phyloP scores from a whole-genome alignment of 2,329 filamentous ascomycete species.

The Paracorniculantispora psalliotae region DNA sequence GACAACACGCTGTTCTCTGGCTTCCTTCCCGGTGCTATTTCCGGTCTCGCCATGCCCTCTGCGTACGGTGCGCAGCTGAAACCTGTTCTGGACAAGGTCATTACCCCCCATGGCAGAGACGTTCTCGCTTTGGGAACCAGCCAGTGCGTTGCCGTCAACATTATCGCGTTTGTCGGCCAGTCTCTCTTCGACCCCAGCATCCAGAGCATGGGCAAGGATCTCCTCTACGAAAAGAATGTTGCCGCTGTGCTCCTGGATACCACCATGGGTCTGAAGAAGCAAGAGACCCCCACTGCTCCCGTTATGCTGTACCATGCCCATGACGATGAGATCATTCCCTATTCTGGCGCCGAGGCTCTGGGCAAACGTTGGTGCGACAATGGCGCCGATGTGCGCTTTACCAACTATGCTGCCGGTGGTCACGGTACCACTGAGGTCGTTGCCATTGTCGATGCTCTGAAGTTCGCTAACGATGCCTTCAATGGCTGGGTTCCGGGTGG shows the following conservation, averaged over 20 bases:
- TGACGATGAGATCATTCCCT: conserved; percentile 14
- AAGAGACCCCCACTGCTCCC: conserved; percentile 12
- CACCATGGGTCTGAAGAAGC: conserved; percentile 8
- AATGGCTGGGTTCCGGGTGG: conserved; percentile 2
- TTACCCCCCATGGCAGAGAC: conserved; percentile 1
- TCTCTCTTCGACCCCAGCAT: conserved; percentile 8
- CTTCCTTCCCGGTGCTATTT: conserved; percentile 5
- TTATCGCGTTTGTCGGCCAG: conserved; percentile 2
- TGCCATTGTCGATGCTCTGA: background rate
- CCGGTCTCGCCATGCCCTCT: conserved; percentile 27
- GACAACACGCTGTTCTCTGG: conserved; percentile 1
- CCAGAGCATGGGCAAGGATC: conserved; percentile 9
- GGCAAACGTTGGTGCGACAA: conserved; percentile 10
- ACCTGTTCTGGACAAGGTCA: background rate
- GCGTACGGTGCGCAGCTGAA: conserved; percentile 9
- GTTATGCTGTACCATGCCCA: conserved; percentile 12
- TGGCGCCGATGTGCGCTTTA: conserved; percentile 10
- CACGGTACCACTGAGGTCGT: conserved; percentile 11
- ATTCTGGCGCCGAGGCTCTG: background rate
- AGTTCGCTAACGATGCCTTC: conserved; percentile 11
- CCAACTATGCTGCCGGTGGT: conserved; percentile 4
- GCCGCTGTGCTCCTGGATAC: background rate
- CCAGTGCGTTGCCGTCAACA: conserved; percentile 7
- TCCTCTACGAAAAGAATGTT: conserved; percentile 3
- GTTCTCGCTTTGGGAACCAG: background rate